Evolutionary conservation across 768 basidiomycete genomes (phyloP).

Genomic region (Favolaschia claudopus): DNA sequence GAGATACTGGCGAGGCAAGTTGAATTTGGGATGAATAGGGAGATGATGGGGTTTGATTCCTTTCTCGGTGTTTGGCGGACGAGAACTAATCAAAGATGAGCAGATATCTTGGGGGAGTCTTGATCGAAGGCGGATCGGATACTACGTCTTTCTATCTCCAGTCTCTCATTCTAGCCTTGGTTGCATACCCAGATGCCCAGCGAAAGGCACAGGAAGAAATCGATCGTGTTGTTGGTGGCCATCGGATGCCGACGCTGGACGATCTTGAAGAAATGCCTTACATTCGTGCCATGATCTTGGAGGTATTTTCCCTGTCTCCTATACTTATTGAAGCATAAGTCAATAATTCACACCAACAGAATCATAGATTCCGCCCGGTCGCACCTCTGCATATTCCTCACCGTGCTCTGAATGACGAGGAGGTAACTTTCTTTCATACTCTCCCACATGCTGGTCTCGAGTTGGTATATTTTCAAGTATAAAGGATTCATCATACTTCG

Average conservation of each 20-base stretch:
- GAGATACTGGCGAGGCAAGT: slow-evolving; percentile 25
- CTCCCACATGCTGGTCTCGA: not conserved
- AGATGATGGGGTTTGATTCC: not conserved
- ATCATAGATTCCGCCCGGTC: not conserved
- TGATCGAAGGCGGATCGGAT: slow-evolving; percentile 39
- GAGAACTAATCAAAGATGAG: not conserved
- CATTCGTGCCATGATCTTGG: slow-evolving; percentile 26
- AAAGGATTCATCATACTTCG: not conserved
- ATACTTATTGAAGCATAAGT: too few species aligned
- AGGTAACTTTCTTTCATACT: not conserved
- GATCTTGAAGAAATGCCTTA: slow-evolving; percentile 29
- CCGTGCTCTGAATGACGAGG: not conserved
- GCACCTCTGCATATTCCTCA: not conserved
- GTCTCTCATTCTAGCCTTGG: slow-evolving; percentile 31
- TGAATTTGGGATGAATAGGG: not conserved
- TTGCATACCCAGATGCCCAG: slow-evolving; percentile 33
- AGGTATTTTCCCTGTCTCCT: too few species aligned
- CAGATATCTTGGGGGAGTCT: slow-evolving; percentile 38
- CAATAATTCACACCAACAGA: not conserved
- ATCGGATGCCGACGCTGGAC: slow-evolving; percentile 24
- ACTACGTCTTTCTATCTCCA: slow-evolving; percentile 36
- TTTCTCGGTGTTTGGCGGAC: not conserved
- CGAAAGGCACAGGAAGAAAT: slow-evolving; percentile 32
- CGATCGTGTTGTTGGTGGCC: slow-evolving; percentile 31
- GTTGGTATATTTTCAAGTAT: not conserved